Conservation (phyloP, 306 rosid species). For the Parietaria judaica region DNA sequence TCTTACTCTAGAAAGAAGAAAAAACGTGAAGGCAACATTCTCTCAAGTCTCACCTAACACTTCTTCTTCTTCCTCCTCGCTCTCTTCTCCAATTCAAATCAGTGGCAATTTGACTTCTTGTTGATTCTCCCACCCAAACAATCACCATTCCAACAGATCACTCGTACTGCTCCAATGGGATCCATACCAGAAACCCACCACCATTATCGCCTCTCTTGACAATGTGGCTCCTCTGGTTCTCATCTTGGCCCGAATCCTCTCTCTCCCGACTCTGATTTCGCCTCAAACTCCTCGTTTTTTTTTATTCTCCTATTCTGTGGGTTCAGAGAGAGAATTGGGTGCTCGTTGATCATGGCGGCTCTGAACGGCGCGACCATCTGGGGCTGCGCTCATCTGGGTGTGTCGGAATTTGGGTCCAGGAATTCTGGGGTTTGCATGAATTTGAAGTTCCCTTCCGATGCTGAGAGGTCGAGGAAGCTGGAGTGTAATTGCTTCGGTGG, state of each 20-base stretch:
- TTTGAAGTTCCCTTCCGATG: constrained; percentile 24
- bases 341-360: constrained; percentile 59
- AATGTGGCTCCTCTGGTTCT: constrained; percentile 36
- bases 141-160: background rate
- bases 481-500: constrained; percentile 35
- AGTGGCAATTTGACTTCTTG: background rate
- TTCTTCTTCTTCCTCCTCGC: constrained; percentile 1
- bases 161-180: constrained; percentile 24
- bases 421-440: constrained; percentile 23
- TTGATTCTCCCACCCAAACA: background rate
- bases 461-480: constrained; percentile 35
- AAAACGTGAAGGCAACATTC: constrained; percentile 43
- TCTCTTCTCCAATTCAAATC: background rate
- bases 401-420: constrained; percentile 25
- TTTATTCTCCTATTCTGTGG: background rate
- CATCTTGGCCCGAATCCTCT: constrained; percentile 29
- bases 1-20: background rate
- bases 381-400: constrained; percentile 30
- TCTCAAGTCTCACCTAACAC: constrained; percentile 51
- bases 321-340: constrained; percentile 13
- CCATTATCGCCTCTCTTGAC: constrained; percentile 32
- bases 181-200: constrained; percentile 31
- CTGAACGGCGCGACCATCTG: constrained; percentile 29
- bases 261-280: constrained; percentile 37
- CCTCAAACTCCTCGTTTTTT: constrained; percentile 4